Base-by-base conservation (phyloP, 1,284 basidiomycete genomes). In the Ceratobasidium sp. region DNA sequence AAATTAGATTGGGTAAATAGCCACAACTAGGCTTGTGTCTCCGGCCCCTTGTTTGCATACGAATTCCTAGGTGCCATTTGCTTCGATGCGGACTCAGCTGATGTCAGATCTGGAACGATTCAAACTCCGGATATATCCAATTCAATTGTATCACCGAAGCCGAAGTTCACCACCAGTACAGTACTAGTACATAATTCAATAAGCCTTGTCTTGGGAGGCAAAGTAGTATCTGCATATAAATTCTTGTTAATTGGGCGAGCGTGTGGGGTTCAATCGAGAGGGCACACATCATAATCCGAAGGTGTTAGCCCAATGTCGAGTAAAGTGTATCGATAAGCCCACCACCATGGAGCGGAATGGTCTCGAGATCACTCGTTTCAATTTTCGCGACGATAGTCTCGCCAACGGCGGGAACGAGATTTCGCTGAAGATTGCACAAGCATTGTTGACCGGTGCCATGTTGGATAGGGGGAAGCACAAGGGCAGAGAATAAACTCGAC, bases 351-450 rank as follows among this genome's bases (percentile, higher is more conserved):
- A 84, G 78, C 0, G 81, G 75, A 3, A 80, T 80, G 14, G 75
- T 80, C 9, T 84, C 83, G n/a, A 83, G 76, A 75, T 87, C 84
- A 76, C 87, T 82, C 11, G 77, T 80, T 77, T 27, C 77, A 78
- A 24, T 78, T 78, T 64, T 53, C 54, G 39, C 85, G 22, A 85
- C 80, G 19, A 83, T 83, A 1, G 84, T 85, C 74, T 84, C 83
- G 56, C 85, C 85, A 0, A 85, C 85, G 61, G 84, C 81, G 4
- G 88, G 87, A 73, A 82, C 58, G 81, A 81, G 41, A 79, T 72
- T n/a, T 76, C 74, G 73, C 74, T 76, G 77, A 79, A 81, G 74
- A 80, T 19, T 69, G 81, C 56, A 6, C 39, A 13, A 14, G 74
- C 56, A 69, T 79, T 78, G 1, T 69, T 58, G 37, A 61, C 56